Base-by-base conservation (phyloP, 2,329 filamentous ascomycete genomes). In the Pseudogymnoascus sp. region DNA sequence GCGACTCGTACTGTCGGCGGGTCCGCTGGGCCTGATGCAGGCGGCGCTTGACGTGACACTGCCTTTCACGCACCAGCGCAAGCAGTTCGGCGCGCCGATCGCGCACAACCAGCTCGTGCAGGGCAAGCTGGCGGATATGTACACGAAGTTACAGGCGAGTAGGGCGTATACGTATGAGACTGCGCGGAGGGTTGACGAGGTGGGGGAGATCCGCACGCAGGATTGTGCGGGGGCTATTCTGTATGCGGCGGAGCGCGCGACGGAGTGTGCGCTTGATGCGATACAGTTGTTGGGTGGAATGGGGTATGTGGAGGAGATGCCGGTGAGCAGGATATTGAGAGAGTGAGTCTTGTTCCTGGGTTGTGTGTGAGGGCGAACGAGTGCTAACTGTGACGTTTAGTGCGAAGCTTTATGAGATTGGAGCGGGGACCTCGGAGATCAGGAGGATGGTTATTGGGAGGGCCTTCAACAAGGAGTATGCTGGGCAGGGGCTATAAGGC, bases 251-350 rank as follows among this genome's bases (percentile, higher is more conserved):
- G 93, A 97, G 79, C 79, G 92, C 36, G 93, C 93, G 10, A 96
- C 90, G 0, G 91, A 97, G 77, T 90, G 87, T 65, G 84, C 91
- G 0, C 82, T 96, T 31, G 93, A 97, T 76, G 90, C 89, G 54
- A 90, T 97, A 65, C 95, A 99, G 77, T 82, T 96, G 65, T 83
- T 99, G 72, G 95, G 95, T 16, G 95, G 93, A 0, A 97, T 93
- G 85, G 93, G 93, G 3, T 97, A 97, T 73, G 86, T 96, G 69
- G 96, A 97, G 75, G 95, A 99, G 77, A 91, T 97, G 78, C 88
- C 91, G 0, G 93, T 91, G 0, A 96, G 93, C 21, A 81, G 93
- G 67, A 82, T 97, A 68, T 77, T 97, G 69, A 78, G 95, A 72
- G 85, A 87, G 72, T 73, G 65, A 68, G 71, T 70, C 29, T 60